Evolutionary conservation across 805 yeast species (phyloP).

Genomic region (Ogataea zsoltii): DNA sequence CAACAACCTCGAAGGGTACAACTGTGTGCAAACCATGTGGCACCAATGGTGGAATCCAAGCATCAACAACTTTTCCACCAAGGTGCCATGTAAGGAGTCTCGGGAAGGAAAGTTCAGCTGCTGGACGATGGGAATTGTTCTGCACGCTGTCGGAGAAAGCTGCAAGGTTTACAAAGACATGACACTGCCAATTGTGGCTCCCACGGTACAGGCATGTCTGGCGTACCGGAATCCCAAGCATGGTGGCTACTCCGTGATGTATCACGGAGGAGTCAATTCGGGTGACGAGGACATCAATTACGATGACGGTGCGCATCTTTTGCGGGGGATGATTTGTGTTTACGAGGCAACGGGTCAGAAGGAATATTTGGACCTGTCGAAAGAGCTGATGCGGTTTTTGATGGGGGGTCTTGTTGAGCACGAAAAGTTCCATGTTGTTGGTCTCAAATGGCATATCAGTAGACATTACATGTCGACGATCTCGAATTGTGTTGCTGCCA

Average conservation of each 20-base stretch:
- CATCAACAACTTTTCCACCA: slow-evolving; percentile 41
- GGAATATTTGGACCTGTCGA: slow-evolving; percentile 54
- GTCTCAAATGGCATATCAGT: slow-evolving; percentile 65
- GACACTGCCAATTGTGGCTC: slow-evolving; percentile 52
- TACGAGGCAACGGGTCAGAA: slow-evolving; percentile 64
- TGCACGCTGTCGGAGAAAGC: slow-evolving; percentile 67
- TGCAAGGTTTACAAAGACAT: slow-evolving; percentile 55
- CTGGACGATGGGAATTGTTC: slow-evolving; percentile 68
- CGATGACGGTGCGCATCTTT: slow-evolving; percentile 78
- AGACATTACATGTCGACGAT: slow-evolving; percentile 64
- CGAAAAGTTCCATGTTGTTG: slow-evolving; percentile 50
- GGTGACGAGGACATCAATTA: slow-evolving; percentile 66
- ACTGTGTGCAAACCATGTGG: slow-evolving; percentile 44
- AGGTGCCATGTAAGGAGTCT: slow-evolving; percentile 42
- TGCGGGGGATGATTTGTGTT: slow-evolving; percentile 62
- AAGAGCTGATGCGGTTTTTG: slow-evolving; percentile 58
- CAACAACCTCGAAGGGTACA: slow-evolving; percentile 38
- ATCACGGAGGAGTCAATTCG: slow-evolving; percentile 49
- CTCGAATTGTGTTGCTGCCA: slow-evolving; percentile 67
- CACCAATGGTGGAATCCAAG: slow-evolving; percentile 40
- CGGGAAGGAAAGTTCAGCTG: slow-evolving; percentile 57
- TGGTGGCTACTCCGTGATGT: slow-evolving; percentile 65
- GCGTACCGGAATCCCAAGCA: slow-evolving; percentile 50
- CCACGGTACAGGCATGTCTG: slow-evolving; percentile 49
- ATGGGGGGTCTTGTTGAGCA: slow-evolving; percentile 68